phyloP scores from a whole-genome alignment of 352 stramenopile species.

The Phytophthora vignae region DNA sequence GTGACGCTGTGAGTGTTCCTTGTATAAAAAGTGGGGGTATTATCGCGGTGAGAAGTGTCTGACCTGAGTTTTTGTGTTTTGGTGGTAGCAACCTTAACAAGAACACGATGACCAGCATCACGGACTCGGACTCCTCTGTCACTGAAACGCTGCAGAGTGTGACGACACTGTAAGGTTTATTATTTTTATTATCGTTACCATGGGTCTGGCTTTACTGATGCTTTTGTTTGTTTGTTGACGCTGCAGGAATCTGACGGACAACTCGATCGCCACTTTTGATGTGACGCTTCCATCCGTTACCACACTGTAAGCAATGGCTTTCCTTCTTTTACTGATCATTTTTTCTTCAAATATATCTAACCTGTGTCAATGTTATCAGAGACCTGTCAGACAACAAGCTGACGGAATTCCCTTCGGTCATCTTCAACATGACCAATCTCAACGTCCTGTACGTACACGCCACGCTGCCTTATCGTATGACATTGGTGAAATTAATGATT shows the following conservation, averaged over 20 bases:
- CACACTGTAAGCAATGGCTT: conserved; percentile 41
- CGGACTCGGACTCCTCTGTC: conserved; percentile 44
- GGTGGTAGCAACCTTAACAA: conserved; percentile 58
- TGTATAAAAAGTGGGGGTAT: background rate
- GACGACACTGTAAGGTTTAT: conserved; percentile 47
- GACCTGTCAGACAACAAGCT: conserved; percentile 63
- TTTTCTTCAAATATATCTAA: background rate
- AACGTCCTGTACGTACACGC: conserved; percentile 55
- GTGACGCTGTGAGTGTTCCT: conserved; percentile 52
- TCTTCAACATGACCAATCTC: conserved; percentile 82
- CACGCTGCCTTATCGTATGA: background rate
- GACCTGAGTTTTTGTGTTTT: background rate
- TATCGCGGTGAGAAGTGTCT: background rate
- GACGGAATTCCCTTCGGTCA: conserved; percentile 54
- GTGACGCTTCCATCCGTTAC: conserved; percentile 47
- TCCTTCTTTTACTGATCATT: background rate
- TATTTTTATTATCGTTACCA: background rate
- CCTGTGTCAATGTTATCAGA: conserved; percentile 32
- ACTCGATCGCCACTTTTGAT: conserved; percentile 56
- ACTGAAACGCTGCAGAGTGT: conserved; percentile 49
- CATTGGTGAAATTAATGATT: background rate
- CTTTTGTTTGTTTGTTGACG: background rate
- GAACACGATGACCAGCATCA: conserved; percentile 59
- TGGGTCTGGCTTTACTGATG: background rate
- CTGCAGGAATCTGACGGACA: conserved; percentile 55